Evolutionary conservation across 2,329 filamentous ascomycete species (phyloP), one percentile per base, ranked within the genome.

Genomic region (Onygenales sp.): DNA sequence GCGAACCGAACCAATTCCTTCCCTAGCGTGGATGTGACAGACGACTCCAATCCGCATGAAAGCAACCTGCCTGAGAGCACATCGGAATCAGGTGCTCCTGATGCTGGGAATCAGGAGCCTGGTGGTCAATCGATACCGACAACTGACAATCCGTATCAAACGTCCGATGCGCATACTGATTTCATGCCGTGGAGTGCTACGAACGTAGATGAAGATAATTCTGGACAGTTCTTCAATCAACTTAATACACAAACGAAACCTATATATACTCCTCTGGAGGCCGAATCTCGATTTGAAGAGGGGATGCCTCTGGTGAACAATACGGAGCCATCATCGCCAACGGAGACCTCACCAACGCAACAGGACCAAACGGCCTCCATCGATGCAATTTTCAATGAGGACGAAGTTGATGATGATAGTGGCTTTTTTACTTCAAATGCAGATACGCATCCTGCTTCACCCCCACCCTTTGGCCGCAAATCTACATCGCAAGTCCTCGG

Each of bases 401-500:
- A 65, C 31, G 66, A 69, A n/a, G 59, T 63, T 2, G 62, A 69
- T 6, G 67, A 68, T n/a, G 67, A 63, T 7, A 65, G 62, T 31
- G 65, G 60, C 4, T 71, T 73, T 51, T 71, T 74, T 54, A 14
- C 51, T 9, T 53, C 57, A 17, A 45, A 59, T 9, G 3, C 47
- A 17, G 57, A 60, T 8, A 53, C 55, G 3, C 42, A 57, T 4
- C 42, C 56, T 45, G 53, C 40, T 6, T 4, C 39, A 7, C 66
- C 62, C 42, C 65, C 61, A 40, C 54, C 66, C 1, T 60, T 88
- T n/a, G 77, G 83, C 58, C 78, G 85, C 53, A 88, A 88, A 65
- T 85, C 83, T 17, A 89, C 86, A 0, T 76, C 78, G 62, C 82
- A 88, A 66, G 84, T 85, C 1, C 70, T 88, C 54, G 72, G 76